Evolutionary conservation across 345 rosid species (phyloP).

Genomic region (Dipteronia sinensis): DNA sequence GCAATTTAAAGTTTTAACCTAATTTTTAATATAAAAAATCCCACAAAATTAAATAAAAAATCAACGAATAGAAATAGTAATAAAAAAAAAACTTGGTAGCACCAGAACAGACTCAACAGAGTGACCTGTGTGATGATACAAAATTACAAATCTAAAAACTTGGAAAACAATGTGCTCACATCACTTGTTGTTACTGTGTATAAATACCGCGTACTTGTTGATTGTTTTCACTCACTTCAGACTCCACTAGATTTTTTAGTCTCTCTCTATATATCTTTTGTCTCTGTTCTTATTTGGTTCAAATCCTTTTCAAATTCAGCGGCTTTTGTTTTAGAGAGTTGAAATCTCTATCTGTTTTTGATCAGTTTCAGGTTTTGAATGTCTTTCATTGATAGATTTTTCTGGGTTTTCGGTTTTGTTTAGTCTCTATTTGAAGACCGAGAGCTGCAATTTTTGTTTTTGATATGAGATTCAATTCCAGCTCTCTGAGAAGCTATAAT

Average conservation of each 20-base stretch:
- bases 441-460: background rate
- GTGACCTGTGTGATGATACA: too few species aligned
- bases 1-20: too few species aligned
- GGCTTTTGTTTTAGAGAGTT: background rate
- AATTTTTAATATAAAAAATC: too few species aligned
- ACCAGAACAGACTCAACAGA: too few species aligned
- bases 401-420: background rate
- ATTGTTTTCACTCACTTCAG: background rate
- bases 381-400: background rate
- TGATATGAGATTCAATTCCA: background rate
- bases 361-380: background rate
- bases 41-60: too few species aligned
- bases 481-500: background rate
- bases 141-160: too few species aligned
- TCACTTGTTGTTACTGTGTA: background rate
- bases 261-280: background rate
- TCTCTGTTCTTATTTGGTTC: too few species aligned
- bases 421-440: background rate
- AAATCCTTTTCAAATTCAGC: background rate
- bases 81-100: too few species aligned
- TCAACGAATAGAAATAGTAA: too few species aligned
- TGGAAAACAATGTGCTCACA: background rate
- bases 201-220: background rate
- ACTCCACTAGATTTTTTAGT: background rate
- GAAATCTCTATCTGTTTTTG: background rate